Percentiles rank a stretch among this genome's conserved stretches.
Evolutionary conservation across 768 basidiomycete genomes (phyloP).

Genomic region (Strobilomyces echinocephalus): DNA sequence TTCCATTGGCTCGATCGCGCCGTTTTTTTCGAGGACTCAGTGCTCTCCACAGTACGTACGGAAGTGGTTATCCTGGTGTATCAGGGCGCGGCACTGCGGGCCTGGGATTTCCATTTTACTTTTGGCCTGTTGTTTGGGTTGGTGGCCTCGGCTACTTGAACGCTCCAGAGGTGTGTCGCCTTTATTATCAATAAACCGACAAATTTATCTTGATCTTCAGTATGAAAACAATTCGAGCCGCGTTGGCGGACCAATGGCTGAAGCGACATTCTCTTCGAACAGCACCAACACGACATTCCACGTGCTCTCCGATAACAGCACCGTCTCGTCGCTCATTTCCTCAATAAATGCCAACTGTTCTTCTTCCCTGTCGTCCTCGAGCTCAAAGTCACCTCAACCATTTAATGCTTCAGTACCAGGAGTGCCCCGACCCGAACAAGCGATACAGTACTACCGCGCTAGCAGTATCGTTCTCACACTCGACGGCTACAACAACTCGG

Average conservation of each 20-base stretch:
- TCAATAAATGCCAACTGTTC: slow-evolving; percentile 44
- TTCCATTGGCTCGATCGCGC: background rate
- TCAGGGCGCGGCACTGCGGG: slow-evolving; percentile 42
- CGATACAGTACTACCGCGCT: slow-evolving; percentile 65
- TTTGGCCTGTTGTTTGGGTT: slow-evolving; percentile 60
- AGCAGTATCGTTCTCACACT: slow-evolving; percentile 58
- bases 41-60: slow-evolving; percentile 40
- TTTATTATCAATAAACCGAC: background rate
- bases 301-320: slow-evolving; percentile 46
- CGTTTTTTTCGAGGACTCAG: background rate
- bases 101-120: slow-evolving; percentile 58
- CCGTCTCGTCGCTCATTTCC: slow-evolving; percentile 39
- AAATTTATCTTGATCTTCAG: slow-evolving; percentile 26
- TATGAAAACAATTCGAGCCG: slow-evolving; percentile 48
- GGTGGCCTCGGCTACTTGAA: slow-evolving; percentile 33
- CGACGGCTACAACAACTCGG: slow-evolving; percentile 65
- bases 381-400: slow-evolving; percentile 28
- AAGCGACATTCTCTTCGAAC: slow-evolving; percentile 39
- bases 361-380: slow-evolving; percentile 30
- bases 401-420: slow-evolving; percentile 29
- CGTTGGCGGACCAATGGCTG: slow-evolving; percentile 42
- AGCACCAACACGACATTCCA: slow-evolving; percentile 39
- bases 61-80: slow-evolving; percentile 59
- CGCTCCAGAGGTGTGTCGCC: slow-evolving; percentile 37
- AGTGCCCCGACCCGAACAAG: slow-evolving; percentile 44